Evolutionary conservation across 202 grass and related monocot species (phyloP), one percentile per base, ranked within the genome.

Genomic region (Brachypodium distachyon): DNA sequence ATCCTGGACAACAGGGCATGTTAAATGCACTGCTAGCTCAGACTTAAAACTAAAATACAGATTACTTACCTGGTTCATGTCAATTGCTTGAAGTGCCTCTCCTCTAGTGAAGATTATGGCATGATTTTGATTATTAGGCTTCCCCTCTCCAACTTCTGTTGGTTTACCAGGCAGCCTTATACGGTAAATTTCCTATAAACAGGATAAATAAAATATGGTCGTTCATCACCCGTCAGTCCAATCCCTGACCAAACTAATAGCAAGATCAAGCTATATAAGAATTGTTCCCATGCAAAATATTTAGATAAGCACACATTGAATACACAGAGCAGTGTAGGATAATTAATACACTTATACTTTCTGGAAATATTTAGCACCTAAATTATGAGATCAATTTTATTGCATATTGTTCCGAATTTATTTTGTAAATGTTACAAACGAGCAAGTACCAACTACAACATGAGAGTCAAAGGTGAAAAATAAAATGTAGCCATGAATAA

Each of bases 71-170:
- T 97, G 94, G 72, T 97, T 97, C 94, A 97, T 94, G 82, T 97
- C 94, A 82, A 97, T 97, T 50, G 94, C 76, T 85, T 97, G 94
- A 84, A 97, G 94, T 64, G 91, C 94, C 85, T 97, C 91, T 37
- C 94, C 94, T 83, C 94, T 86, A 41, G 91, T 97, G 81, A 97
- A 97, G 55, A 94, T 82, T 86, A 97, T 97, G 37, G 94, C 90
- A 90, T 97, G 94, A 84, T 97, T 97, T 85, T 97, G 94, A 77
- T 97, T 97, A 84, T 97, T 92, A 82, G 94, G 94, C 73, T 97
- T 94, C 39, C 91, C 94, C 74, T 97, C 94, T 85, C 91, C 94
- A 67, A 97, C 71, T 61, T 88, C 94, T 83, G 88, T 97, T 55
- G 94, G 94, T 77, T 86, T 94, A 73, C 94, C 94, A 29, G 91